Percentiles rank a stretch among this genome's conserved stretches.
phyloP scores from a whole-genome alignment of 2,329 filamentous ascomycete genomes.

The Ambrosiella xylebori region DNA sequence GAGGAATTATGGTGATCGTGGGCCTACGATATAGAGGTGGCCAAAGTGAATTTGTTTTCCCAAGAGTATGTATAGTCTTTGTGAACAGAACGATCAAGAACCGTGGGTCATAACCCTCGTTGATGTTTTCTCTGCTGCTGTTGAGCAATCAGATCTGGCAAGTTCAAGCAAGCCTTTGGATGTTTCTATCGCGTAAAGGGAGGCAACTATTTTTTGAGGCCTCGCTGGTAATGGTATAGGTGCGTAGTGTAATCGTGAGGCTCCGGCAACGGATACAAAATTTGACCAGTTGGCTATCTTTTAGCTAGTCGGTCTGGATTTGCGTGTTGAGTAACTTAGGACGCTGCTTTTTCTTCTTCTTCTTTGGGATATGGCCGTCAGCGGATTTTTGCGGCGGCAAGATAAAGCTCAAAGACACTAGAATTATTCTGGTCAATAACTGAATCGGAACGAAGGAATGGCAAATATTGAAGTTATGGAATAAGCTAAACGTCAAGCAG shows the following conservation, averaged over 20 bases:
- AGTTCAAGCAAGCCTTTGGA: neutral
- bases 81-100: neutral
- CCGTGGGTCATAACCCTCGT: neutral
- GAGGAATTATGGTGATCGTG: neutral
- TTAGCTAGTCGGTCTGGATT: too few species aligned
- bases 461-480: neutral
- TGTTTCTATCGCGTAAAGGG: neutral
- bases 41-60: too few species aligned
- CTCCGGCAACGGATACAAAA: too few species aligned
- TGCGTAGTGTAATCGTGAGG: too few species aligned
- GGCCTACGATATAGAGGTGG: neutral
- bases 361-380: too few species aligned
- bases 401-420: too few species aligned
- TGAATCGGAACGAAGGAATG: neutral
- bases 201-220: neutral
- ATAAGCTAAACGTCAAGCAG: neutral
- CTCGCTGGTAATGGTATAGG: neutral
- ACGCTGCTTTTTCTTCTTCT: too few species aligned
- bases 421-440: neutral
- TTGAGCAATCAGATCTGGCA: neutral
- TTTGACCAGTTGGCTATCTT: too few species aligned
- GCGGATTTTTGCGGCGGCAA: too few species aligned
- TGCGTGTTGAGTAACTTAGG: too few species aligned
- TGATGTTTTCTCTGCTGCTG: neutral
- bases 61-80: too few species aligned